These are phyloP conservation scores for Trichosporon coremiiforme DNA, from an alignment of 1,284 basidiomycete species.

Conservation along the genomic window DNA sequence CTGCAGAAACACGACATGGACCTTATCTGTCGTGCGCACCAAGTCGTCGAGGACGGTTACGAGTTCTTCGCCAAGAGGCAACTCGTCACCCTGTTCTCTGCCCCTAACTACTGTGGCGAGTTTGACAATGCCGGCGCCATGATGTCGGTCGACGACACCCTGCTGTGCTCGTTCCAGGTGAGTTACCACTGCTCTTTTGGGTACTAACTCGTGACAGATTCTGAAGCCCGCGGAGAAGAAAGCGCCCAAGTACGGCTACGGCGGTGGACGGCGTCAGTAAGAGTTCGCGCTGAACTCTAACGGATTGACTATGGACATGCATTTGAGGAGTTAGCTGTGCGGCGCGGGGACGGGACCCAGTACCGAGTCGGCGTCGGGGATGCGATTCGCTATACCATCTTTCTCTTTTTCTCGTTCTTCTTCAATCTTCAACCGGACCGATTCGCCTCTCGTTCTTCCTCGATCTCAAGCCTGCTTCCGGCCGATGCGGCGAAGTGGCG, in stretches of 20 bases:
- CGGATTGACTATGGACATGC: conserved; percentile 18
- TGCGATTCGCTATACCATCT: conserved; percentile 10
- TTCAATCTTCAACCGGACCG: neutral
- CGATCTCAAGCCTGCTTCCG: neutral
- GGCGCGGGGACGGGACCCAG: neutral
- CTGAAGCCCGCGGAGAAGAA: conserved; percentile 99
- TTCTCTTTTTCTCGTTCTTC: neutral
- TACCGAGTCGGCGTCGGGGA: neutral
- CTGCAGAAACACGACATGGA: conserved; percentile 99
- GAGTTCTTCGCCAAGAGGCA: conserved; percentile 99
- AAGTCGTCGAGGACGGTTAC: conserved; percentile 99
- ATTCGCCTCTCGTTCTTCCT: neutral
- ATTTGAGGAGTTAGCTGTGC: conserved; percentile 18
- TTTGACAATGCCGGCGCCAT: conserved; percentile 99
- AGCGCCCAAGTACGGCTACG: conserved; percentile 56
- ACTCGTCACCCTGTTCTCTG: conserved; percentile 94
- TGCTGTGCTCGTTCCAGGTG: conserved; percentile 97
- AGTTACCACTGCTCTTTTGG: neutral
- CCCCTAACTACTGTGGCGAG: conserved; percentile 97
- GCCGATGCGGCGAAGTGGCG: neutral
- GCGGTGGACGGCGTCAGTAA: conserved; percentile 53
- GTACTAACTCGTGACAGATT: conserved; percentile 65
- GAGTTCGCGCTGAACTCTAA: neutral
- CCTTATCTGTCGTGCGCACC: conserved; percentile 93
- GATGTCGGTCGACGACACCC: conserved; percentile 99